These are phyloP conservation scores for Porphyrellus cyaneotinctus DNA, from an alignment of 768 basidiomycete species.

Conservation along the genomic window DNA sequence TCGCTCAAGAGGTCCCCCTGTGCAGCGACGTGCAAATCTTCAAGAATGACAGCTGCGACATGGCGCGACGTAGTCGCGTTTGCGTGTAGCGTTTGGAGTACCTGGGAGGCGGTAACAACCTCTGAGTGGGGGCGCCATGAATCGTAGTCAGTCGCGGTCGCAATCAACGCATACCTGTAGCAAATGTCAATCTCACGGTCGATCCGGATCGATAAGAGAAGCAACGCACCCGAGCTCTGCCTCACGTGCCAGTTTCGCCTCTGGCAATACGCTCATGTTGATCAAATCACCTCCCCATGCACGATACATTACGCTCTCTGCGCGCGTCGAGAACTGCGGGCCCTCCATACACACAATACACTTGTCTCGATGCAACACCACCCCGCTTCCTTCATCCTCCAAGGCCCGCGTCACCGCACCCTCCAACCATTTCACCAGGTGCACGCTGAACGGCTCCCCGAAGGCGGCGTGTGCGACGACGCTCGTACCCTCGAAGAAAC, in stretches of 20 bases:
- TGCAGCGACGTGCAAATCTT: slow-evolving; percentile 61
- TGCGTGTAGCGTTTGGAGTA: slow-evolving; percentile 79
- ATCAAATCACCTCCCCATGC: slow-evolving; percentile 91
- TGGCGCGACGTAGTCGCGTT: slow-evolving; percentile 86
- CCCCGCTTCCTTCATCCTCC: slow-evolving; percentile 51
- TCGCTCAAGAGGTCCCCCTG: slow-evolving; percentile 57
- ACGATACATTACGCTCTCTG: slow-evolving; percentile 93
- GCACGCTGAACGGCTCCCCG: slow-evolving; percentile 82
- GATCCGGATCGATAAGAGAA: neutral
- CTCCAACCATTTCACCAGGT: slow-evolving; percentile 64
- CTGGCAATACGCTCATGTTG: slow-evolving; percentile 96
- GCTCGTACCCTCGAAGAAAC: slow-evolving; percentile 79
- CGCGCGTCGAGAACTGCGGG: slow-evolving; percentile 96
- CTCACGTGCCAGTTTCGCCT: slow-evolving; percentile 95
- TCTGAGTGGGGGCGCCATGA: slow-evolving; percentile 82
- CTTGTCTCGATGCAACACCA: slow-evolving; percentile 75
- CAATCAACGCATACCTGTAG: slow-evolving; percentile 84
- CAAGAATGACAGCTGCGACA: slow-evolving; percentile 65
- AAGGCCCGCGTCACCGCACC: slow-evolving; percentile 60
- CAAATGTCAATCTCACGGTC: neutral
- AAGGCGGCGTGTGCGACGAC: slow-evolving; percentile 93
- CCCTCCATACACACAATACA: slow-evolving; percentile 97
- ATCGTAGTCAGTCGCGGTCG: slow-evolving; percentile 92
- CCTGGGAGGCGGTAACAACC: slow-evolving; percentile 86
- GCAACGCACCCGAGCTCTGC: slow-evolving; percentile 76